These are phyloP conservation scores for Ganoderma sp. DNA, from an alignment of 1,284 basidiomycete species.

Conservation along the genomic window DNA sequence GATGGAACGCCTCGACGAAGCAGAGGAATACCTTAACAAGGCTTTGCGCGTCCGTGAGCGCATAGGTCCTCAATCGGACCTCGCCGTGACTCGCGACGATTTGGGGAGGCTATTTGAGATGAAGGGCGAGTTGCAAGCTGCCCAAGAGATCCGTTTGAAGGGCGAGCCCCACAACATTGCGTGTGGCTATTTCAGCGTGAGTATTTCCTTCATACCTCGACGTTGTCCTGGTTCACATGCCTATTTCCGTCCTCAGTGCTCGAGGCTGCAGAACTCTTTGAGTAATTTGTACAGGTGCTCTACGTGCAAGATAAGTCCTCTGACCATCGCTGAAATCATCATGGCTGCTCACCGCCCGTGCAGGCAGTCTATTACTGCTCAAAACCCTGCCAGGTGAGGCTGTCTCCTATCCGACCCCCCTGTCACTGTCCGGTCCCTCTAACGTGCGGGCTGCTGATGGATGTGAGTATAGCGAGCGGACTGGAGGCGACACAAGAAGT, in stretches of 20 bases:
- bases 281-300: constrained; percentile 18
- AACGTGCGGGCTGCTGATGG: neutral
- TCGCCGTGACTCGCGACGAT: constrained; percentile 44
- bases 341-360: neutral
- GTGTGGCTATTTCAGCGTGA: constrained; percentile 39
- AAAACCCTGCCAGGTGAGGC: constrained; percentile 26
- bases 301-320: constrained; percentile 20
- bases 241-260: constrained; percentile 10
- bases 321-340: neutral
- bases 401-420: neutral
- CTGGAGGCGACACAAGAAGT: constrained; percentile 38
- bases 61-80: constrained; percentile 35
- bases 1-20: constrained; percentile 41
- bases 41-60: constrained; percentile 40
- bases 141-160: constrained; percentile 36
- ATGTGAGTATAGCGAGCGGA: constrained; percentile 27
- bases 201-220: constrained; percentile 13
- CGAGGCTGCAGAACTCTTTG: constrained; percentile 16
- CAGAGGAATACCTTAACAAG: constrained; percentile 40
- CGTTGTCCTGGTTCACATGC: neutral
- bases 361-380: constrained; percentile 31
- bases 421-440: no score
- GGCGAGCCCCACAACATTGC: constrained; percentile 37
- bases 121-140: constrained; percentile 39
- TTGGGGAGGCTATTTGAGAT: constrained; percentile 43